Base-by-base conservation (phyloP, 2,329 filamentous ascomycete species). In the Neonectria faginata region DNA sequence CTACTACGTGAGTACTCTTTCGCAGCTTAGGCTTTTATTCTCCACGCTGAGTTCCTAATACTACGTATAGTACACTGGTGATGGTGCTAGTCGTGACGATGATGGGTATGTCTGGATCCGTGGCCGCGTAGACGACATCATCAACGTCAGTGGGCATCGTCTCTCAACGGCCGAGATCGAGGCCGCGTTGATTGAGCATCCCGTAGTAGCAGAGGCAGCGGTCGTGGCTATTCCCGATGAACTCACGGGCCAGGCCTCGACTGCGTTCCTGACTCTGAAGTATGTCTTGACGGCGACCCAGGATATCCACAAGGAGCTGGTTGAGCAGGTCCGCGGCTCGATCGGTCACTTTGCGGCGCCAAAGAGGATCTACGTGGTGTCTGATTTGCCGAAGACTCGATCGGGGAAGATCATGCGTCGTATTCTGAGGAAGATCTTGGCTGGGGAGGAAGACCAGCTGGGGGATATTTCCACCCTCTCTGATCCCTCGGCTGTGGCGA, bases 41-140 rank as follows among this genome's bases (percentile, higher is more conserved):
- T 6, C 12, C 12, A 7, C 27, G 12, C 8, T 39, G n/a, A n/a
- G n/a, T 10, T 42, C n/a, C 39, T 42, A 42, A 9, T 57, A 10
- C 45, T 1, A 4, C 8, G 48, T 45, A 2, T 5, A 92, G 89
- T 94, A 94, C 82, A 94, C 92, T 7, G 92, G 92, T 61, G 94
- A 97, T 78, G 94, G 94, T 76, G 94, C 94, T 53, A 93, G 91
- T 62, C 92, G 94, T 76, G 94, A 97, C 78, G 90, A 96, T 78
- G 94, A 97, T 73, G 94, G 94, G 54, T 97, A 97, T 84, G 97
- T 97, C 87, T 97, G 94, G 94, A 97, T 97, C 78, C 92, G 94
- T 65, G 95, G 94, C 68, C 92, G 94, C 79, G 94, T 97, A 44
- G 94, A 97, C 77, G 94, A 97, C 74, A 94, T 97, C 20, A 94